Conservation (phyloP, 2,329 filamentous ascomycete genomes). For the Pleomassaria siparia region DNA sequence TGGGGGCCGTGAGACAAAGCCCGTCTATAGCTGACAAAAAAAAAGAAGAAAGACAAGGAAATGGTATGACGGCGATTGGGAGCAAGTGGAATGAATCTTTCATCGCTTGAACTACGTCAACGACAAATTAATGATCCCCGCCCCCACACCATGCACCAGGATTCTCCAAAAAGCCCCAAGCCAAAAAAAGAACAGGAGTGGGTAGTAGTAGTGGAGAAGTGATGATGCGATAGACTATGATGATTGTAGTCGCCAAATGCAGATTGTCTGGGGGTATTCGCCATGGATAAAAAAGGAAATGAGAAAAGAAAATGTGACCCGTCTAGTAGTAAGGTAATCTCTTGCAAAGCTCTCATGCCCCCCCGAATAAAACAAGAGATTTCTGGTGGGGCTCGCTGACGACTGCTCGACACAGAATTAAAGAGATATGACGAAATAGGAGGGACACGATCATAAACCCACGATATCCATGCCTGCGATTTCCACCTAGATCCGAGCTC, state of each 20-base stretch:
- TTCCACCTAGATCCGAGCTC: constrained; percentile 1
- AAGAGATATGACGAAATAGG: constrained; percentile 2
- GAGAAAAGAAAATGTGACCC: constrained; percentile 15
- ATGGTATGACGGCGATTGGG: not conserved
- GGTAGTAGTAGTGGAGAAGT: not conserved
- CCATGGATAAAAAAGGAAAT: constrained; percentile 26
- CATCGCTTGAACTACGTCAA: not conserved
- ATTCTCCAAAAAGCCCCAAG: not conserved
- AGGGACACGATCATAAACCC: not conserved
- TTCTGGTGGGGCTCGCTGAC: not conserved
- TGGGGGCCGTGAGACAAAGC: not conserved
- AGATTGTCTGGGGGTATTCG: constrained; percentile 35
- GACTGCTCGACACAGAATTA: not conserved
- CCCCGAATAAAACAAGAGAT: constrained; percentile 5
- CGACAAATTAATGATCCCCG: not conserved
- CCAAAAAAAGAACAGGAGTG: not conserved
- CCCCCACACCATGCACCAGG: not conserved
- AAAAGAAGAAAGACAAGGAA: constrained; percentile 1
- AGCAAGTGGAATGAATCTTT: not conserved
- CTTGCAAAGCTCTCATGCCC: constrained; percentile 2
- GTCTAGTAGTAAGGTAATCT: constrained; percentile 9
- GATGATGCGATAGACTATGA: not conserved
- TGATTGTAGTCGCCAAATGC: constrained; percentile 37
- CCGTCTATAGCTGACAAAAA: not conserved
- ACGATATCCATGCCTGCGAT: constrained; percentile 8